Percentiles rank a stretch among this genome's conserved stretches.
Conservation (phyloP, 1,284 basidiomycete genomes). For the Sphaerobolus stellatus region DNA sequence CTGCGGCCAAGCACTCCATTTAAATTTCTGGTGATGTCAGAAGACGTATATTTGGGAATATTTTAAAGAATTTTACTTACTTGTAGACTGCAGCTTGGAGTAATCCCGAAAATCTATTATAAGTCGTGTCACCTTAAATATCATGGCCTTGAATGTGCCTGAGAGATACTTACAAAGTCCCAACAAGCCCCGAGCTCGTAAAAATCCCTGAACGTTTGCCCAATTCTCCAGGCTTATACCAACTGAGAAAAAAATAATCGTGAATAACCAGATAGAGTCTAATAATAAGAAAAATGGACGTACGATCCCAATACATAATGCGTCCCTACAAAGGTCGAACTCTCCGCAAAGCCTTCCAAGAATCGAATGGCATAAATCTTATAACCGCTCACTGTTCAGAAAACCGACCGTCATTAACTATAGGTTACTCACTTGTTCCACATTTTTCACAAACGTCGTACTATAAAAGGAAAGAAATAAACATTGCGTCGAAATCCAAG, state of each 20-base stretch:
- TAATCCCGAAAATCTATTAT: slow-evolving; percentile 63
- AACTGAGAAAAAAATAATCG: slow-evolving; percentile 35
- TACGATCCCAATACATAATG: slow-evolving; percentile 72
- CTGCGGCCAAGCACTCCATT: slow-evolving; percentile 57
- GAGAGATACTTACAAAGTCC: slow-evolving; percentile 50
- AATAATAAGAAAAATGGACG: slow-evolving; percentile 20
- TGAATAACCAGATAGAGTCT: not conserved
- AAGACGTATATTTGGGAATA: not conserved
- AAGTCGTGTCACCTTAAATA: slow-evolving; percentile 2
- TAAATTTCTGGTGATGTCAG: slow-evolving; percentile 44
- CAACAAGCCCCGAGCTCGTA: slow-evolving; percentile 63
- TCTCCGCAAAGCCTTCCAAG: slow-evolving; percentile 71
- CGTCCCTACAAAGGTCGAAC: slow-evolving; percentile 73
- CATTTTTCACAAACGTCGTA: slow-evolving; percentile 54
- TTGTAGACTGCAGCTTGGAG: slow-evolving; percentile 66
- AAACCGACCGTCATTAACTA: too few relatives aligned
- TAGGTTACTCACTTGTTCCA: slow-evolving; percentile 47
- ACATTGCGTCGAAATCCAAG: not conserved
- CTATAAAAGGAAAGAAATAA: slow-evolving; percentile 29
- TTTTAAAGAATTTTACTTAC: slow-evolving; percentile 27
- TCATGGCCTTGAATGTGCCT: not conserved
- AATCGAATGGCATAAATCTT: slow-evolving; percentile 73
- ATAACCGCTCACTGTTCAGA: too few relatives aligned
- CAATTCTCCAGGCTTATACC: slow-evolving; percentile 69
- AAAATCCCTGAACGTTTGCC: slow-evolving; percentile 74